phyloP scores from a whole-genome alignment of 2,329 filamentous ascomycete species.

The Talaromyces sp. region DNA sequence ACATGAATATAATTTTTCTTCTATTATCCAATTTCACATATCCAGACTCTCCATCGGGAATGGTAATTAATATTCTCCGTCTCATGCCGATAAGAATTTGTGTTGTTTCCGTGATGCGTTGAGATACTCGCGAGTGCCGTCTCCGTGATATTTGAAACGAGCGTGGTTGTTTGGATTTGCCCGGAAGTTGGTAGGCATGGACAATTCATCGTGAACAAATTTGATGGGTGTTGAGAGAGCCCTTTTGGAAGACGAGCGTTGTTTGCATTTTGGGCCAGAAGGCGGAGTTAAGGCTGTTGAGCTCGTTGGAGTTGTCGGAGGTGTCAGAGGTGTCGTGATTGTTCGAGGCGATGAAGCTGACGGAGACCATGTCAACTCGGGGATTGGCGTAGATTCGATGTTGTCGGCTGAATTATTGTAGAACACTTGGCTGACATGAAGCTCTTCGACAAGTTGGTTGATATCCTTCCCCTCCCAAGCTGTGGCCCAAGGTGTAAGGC shows the following conservation, averaged over 20 bases:
- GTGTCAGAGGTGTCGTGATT: neutral
- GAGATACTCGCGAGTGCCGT: constrained; percentile 15
- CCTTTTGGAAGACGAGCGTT: neutral
- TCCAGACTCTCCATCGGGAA: neutral
- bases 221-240: neutral
- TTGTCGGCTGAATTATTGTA: neutral
- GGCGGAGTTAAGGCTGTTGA: neutral
- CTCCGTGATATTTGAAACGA: constrained; percentile 14
- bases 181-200: constrained; percentile 15
- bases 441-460: neutral
- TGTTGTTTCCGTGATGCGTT: constrained; percentile 13
- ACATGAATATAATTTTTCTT: neutral
- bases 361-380: neutral
- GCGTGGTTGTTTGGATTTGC: constrained; percentile 20
- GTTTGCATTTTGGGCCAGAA: neutral
- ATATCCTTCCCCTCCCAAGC: neutral
- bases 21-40: neutral
- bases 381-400: neutral
- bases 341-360: neutral
- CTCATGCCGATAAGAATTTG: neutral
- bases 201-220: constrained; percentile 11
- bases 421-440: neutral
- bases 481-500: neutral
- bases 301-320: neutral
- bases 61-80: neutral